Conservation (phyloP, 768 basidiomycete species). For the Trichaptum fuscoviolaceum region DNA sequence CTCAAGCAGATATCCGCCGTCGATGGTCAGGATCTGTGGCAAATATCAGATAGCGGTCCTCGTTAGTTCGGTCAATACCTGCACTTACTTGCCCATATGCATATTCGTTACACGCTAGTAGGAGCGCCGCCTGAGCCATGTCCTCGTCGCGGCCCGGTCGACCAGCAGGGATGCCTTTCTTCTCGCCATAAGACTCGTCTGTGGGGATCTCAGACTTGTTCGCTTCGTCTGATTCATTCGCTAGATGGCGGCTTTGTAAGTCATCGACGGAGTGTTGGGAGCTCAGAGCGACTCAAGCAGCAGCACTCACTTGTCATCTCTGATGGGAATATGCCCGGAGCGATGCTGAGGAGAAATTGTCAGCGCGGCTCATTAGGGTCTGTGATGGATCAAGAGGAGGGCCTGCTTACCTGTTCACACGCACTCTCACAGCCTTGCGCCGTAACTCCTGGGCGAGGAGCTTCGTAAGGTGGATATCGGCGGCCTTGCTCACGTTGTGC, state of each 20-base stretch:
- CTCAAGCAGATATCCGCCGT: too few relatives aligned
- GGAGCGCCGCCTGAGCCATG: slow-evolving; percentile 29
- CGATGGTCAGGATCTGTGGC: too few relatives aligned
- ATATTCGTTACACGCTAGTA: slow-evolving; percentile 28
- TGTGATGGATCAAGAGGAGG: background rate
- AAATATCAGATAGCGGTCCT: too few relatives aligned
- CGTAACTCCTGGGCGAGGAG: slow-evolving; percentile 32
- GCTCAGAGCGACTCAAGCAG: too few relatives aligned
- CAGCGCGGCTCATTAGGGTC: background rate
- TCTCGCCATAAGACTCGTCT: slow-evolving; percentile 24
- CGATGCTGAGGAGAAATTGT: slow-evolving; percentile 15
- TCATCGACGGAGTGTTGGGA: too few relatives aligned
- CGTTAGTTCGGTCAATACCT: too few relatives aligned
- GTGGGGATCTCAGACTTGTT: slow-evolving; percentile 29
- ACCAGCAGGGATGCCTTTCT: slow-evolving; percentile 30
- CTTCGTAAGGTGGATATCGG: slow-evolving; percentile 28
- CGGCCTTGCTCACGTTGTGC: slow-evolving; percentile 40
- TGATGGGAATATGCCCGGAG: slow-evolving; percentile 31
- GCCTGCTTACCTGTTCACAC: slow-evolving; percentile 24
- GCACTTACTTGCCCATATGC: slow-evolving; percentile 30
- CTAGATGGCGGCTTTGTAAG: background rate
- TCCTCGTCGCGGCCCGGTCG: slow-evolving; percentile 31
- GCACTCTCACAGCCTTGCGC: slow-evolving; percentile 24
- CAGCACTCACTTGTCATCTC: slow-evolving; percentile 25
- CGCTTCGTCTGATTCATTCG: slow-evolving; percentile 21